Base-by-base conservation (phyloP, 306 rosid species). In the Trifolium subterraneum region DNA sequence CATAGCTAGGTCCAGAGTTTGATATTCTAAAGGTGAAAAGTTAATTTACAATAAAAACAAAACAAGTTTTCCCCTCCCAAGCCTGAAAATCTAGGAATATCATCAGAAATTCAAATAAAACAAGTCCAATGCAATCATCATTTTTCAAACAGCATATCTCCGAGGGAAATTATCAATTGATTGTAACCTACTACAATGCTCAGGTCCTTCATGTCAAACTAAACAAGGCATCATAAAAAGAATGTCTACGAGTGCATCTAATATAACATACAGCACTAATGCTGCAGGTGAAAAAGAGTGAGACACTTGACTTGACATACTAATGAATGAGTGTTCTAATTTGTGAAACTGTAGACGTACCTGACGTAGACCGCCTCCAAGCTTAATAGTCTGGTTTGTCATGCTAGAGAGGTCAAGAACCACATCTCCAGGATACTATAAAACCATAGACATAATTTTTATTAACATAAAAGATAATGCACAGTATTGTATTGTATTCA, bases 281-380 rank as follows among this genome's bases (percentile, higher is more conserved):
- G 66, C 12, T 31, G 15, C 63, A 60, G 20, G 14, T 58, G 39
- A 12, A 36, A 42, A 29, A 38, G 11, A 36, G 15, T 9, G 22
- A 38, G 8, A 14, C 31, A 62, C n/a, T 23, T 25, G 18, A 60
- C 63, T 20, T 31, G 13, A 14, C 38, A 81, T 27, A 13, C 20
- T 18, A 36, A 38, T 15, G 51, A 64, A 1, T 23, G 64, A 16
- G 2, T 16, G 22, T 61, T 33, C 10, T 56, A 55, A 69, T 25
- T 45, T 19, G 18, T 1, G 22, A 20, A 50, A 68, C 68, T 48
- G 41, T 6, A 54, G 33, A 71, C 70, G 23, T 60, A 86, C 98
- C 96, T 90, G 99, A 35, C 83, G 88, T 38, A 94, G 89, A 68
- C 99, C 97, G 0, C 96, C 86, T 48, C 96, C 99, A 36, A 94